These are phyloP conservation scores for Barnettozyma sucrosica DNA, from an alignment of 805 yeast species.

Conservation along the genomic window DNA sequence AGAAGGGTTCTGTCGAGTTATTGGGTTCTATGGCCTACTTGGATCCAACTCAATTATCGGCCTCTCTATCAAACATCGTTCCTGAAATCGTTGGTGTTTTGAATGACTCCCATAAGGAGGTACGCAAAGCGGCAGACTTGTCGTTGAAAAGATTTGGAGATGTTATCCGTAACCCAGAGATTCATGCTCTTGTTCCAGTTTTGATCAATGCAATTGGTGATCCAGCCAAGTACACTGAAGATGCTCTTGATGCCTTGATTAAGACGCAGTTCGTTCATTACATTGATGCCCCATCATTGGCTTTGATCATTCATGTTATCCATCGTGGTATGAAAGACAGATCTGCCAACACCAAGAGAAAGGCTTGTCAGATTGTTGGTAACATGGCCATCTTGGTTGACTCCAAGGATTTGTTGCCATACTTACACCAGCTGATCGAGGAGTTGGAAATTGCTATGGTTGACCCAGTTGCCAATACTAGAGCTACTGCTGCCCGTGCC, in stretches of 20 bases:
- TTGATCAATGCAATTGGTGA: conserved; percentile 92
- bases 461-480: conserved; percentile 94
- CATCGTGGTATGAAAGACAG: conserved; percentile 94
- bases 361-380: conserved; percentile 97
- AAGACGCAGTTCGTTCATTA: conserved; percentile 94
- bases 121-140: conserved; percentile 88
- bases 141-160: conserved; percentile 91
- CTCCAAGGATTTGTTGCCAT: conserved; percentile 77
- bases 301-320: conserved; percentile 88
- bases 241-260: conserved; percentile 78
- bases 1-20: conserved; percentile 93
- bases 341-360: conserved; percentile 86
- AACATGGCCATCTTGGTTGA: conserved; percentile 97
- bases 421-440: conserved; percentile 66
- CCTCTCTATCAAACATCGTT: conserved; percentile 82
- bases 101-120: conserved; percentile 95
- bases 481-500: conserved; percentile 97
- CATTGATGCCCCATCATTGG: conserved; percentile 96
- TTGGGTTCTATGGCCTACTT: conserved; percentile 97
- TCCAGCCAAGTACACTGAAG: conserved; percentile 86
- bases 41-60: conserved; percentile 89
- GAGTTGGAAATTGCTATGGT: conserved; percentile 94
- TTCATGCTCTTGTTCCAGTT: conserved; percentile 82
- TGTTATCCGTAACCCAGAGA: conserved; percentile 95
- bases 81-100: conserved; percentile 95